Evolutionary conservation across 768 basidiomycete species (phyloP).

Genomic region (Boletus subparvulus): DNA sequence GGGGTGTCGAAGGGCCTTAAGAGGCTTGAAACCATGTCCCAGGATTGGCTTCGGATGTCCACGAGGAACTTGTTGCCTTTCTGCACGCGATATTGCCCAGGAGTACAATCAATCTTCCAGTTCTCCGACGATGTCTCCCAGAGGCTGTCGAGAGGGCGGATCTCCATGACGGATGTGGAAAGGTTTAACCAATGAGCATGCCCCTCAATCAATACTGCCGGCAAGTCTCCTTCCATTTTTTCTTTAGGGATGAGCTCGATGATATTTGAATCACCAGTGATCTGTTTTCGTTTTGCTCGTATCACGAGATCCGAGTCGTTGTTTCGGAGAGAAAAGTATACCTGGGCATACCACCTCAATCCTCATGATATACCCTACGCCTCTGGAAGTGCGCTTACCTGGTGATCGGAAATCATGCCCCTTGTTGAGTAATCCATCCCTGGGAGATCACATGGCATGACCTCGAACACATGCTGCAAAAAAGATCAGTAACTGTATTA

Average conservation of each 20-base stretch:
- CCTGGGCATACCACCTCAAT: constrained; percentile 6
- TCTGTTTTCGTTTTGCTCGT: constrained; percentile 2
- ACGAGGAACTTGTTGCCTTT: constrained; percentile 16
- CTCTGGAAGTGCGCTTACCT: constrained; percentile 9
- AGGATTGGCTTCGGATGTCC: constrained; percentile 30
- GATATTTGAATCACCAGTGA: background rate
- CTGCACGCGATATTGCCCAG: constrained; percentile 6
- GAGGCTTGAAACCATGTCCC: constrained; percentile 28
- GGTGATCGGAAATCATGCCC: constrained; percentile 13
- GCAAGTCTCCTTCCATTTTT: constrained; percentile 26
- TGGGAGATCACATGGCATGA: constrained; percentile 24
- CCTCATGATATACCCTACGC: background rate
- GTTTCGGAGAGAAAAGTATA: constrained; percentile 22
- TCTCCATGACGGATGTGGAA: constrained; percentile 21
- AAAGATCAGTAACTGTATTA: background rate
- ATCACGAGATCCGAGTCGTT: constrained; percentile 15
- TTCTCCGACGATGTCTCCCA: constrained; percentile 29
- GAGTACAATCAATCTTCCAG: constrained; percentile 23
- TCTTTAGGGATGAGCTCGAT: constrained; percentile 28
- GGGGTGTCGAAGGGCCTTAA: constrained; percentile 24
- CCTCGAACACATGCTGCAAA: constrained; percentile 20
- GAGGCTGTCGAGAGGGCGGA: constrained; percentile 24
- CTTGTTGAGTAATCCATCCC: constrained; percentile 30
- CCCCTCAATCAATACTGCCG: constrained; percentile 18
- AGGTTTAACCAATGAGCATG: constrained; percentile 36